A percentile compares a stretch with the other conserved stretches of the same genome.
phyloP scores from a whole-genome alignment of 257 asterid species.

The Pogostemon cablin region DNA sequence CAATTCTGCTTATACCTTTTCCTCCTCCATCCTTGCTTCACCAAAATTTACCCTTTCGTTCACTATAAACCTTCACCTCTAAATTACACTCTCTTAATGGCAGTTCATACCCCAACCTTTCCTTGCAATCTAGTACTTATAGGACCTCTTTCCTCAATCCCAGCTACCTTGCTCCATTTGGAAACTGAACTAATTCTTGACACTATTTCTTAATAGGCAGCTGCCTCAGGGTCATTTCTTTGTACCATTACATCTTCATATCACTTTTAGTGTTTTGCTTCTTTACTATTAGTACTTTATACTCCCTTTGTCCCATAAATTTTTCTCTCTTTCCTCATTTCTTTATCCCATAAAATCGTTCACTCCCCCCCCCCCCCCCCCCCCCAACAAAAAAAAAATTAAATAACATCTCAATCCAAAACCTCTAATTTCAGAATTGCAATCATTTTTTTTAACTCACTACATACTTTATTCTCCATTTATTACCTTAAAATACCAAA shows the following conservation, averaged over 20 bases:
- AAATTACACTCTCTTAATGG: conserved; percentile 7
- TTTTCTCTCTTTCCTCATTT: no score
- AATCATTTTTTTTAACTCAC: no score
- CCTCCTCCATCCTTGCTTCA: background rate
- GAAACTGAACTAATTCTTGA: background rate
- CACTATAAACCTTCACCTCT: background rate
- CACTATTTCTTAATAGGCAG: no score
- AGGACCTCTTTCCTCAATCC: conserved; percentile 17
- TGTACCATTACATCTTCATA: conserved; percentile 13
- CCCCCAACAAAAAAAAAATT: no score
- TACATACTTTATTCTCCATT: no score
- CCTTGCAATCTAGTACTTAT: background rate
- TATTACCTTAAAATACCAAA: no score
- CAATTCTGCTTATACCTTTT: background rate
- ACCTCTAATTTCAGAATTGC: no score
- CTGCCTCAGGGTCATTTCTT: no score
- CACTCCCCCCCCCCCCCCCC: no score
- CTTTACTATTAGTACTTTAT: background rate
- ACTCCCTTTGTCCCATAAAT: no score
- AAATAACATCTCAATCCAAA: no score
- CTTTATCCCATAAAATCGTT: no score
- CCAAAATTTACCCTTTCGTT: background rate
- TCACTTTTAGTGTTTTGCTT: background rate
- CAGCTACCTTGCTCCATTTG: conserved; percentile 16
- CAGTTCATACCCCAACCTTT: background rate